Conservation (phyloP, 1,139 yeast genomes). For the Hanseniaspora uvarum region DNA sequence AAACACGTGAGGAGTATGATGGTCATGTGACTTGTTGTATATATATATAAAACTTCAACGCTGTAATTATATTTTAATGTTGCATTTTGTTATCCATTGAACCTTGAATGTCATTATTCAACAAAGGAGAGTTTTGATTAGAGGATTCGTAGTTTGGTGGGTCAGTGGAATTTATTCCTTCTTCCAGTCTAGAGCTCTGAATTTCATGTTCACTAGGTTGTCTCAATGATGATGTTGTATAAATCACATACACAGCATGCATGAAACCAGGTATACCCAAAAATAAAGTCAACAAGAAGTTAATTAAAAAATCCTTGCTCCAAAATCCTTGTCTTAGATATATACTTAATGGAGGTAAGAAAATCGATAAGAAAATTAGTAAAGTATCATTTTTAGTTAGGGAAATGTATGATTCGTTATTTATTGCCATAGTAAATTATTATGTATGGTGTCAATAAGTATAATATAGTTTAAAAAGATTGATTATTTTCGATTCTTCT, state of each 20-base stretch:
- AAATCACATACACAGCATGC: constrained; percentile 27
- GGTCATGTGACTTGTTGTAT: neutral
- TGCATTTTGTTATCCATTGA: constrained; percentile 16
- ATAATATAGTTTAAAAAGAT: too few relatives aligned
- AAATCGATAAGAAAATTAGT: constrained; percentile 22
- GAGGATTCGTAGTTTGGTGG: neutral
- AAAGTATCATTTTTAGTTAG: constrained; percentile 23
- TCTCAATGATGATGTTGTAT: constrained; percentile 25
- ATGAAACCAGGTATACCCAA: constrained; percentile 27
- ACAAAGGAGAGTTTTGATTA: neutral
- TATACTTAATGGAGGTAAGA: constrained; percentile 27
- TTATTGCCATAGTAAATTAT: neutral
- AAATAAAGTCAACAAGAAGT: constrained; percentile 23
- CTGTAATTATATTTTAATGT: neutral
- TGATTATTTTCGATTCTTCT: too few relatives aligned
- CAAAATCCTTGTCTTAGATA: constrained; percentile 26
- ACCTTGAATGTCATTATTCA: constrained; percentile 3
- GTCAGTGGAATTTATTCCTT: neutral
- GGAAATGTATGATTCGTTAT: neutral
- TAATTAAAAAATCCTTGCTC: constrained; percentile 25
- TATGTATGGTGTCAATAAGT: neutral
- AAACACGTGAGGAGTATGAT: neutral
- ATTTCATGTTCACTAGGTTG: neutral
- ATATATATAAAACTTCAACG: neutral
- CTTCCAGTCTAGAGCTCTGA: constrained; percentile 5